phyloP scores from a whole-genome alignment of 1,284 basidiomycete species.

The Austroboletus olivaceoglutinosus region DNA sequence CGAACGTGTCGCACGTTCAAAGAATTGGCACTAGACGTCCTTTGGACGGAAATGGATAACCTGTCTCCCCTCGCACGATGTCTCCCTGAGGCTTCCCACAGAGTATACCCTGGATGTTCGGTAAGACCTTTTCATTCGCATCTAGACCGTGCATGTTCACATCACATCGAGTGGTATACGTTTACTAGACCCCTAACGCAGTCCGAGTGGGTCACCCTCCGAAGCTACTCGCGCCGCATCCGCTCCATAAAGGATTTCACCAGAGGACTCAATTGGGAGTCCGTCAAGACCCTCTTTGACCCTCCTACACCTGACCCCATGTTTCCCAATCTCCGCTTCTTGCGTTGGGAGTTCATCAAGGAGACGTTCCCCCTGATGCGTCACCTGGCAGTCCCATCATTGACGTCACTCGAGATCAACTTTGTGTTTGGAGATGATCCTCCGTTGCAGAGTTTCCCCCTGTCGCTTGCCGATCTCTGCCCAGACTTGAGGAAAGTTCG shows the following conservation, averaged over 20 bases:
- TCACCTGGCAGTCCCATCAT: constrained; percentile 13
- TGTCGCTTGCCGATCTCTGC: constrained; percentile 15
- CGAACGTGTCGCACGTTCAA: constrained; percentile 27
- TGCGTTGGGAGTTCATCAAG: constrained; percentile 20
- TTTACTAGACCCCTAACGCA: constrained; percentile 18
- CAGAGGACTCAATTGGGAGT: constrained; percentile 20
- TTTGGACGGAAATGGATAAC: constrained; percentile 22
- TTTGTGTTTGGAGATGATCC: constrained; percentile 17
- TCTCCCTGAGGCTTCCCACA: constrained; percentile 19
- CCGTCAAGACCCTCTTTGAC: constrained; percentile 15
- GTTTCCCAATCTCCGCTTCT: constrained; percentile 21
- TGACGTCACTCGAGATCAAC: constrained; percentile 23
- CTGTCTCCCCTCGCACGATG: constrained; percentile 24
- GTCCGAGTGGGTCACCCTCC: constrained; percentile 16
- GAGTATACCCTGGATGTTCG: constrained; percentile 11
- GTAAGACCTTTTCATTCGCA: constrained; percentile 3
- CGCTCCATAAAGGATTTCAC: constrained; percentile 21
- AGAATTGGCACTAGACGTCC: constrained; percentile 24
- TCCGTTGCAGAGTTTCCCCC: constrained; percentile 18
- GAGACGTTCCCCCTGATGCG: constrained; percentile 18
- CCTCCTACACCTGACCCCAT: constrained; percentile 18
- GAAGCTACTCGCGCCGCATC: constrained; percentile 16
- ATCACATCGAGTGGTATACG: constrained; percentile 16
- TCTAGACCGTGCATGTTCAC: not conserved
- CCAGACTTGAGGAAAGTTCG: constrained; percentile 14